Base-by-base conservation (phyloP, 805 yeast species). In the Metschnikowia anglica region DNA sequence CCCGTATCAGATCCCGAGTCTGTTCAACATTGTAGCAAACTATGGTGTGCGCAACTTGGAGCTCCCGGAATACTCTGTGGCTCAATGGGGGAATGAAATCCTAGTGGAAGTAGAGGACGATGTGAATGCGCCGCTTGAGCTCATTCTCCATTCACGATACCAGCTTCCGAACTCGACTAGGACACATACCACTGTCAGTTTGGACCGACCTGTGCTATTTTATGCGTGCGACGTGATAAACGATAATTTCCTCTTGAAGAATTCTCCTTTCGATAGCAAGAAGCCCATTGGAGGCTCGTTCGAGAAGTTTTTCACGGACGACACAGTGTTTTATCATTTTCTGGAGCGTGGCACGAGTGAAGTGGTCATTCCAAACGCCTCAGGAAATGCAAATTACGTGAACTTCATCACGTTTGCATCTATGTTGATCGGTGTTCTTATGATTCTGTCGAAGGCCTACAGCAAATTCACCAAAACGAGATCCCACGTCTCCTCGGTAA, bases 41-140 rank as follows among this genome's bases (percentile, higher is more conserved):
- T 58, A 56, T 39, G 76, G 76, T 1, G 49, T 59, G 7, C 43
- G 49, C 12, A 68, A 71, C 46, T 53, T 71, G 41, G 76, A 71
- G 50, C 54, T 67, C 10, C 75, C 76, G 0, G 72, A 54, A 31
- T 71, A 70, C 48, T 55, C 59, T 15, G 53, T 68, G 8, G 19
- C 43, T 2, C 59, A 59, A 37, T 70, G 75, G 75, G 76, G 76
- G 0, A 64, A 56, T 43, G 74, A 70, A 44, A 46, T 65, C 3
- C 49, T 71, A 25, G 42, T 68, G 34, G 67, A 64, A 42, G 46
- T 65, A 4, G 59, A 55, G 15, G 37, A 36, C 3, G 21, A 30
- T 21, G 23, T 28, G 9, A 5, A 19, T 12, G 25, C 18, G 20
- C 49, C 51, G n/a, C 12, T 50, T 5, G 46, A 49, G 5, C 44